Conservation (phyloP, 2,329 filamentous ascomycete species). For the Trichoderma atrobrunneum region DNA sequence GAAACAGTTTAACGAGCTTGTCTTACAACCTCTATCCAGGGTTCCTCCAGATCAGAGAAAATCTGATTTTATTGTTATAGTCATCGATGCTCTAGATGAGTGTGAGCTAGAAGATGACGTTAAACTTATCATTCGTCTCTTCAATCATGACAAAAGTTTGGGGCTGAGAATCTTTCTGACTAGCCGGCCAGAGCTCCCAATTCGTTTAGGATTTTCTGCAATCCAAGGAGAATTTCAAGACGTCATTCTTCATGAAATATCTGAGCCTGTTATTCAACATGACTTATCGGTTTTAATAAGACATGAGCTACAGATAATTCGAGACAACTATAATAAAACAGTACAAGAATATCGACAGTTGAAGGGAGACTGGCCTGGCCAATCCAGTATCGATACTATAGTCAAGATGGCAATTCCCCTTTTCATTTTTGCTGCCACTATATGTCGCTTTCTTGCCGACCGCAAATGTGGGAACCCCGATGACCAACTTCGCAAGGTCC, state of each 20-base stretch:
- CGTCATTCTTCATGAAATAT: neutral
- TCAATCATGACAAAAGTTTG: neutral
- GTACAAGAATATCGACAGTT: neutral
- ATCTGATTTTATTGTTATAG: neutral
- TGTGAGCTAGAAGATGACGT: neutral
- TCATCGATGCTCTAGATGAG: neutral
- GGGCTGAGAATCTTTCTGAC: slow-evolving; percentile 39
- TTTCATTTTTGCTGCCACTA: slow-evolving; percentile 37
- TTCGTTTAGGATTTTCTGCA: slow-evolving; percentile 35
- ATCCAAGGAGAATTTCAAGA: slow-evolving; percentile 22
- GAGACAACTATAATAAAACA: neutral
- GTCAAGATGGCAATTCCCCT: slow-evolving; percentile 32
- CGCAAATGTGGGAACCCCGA: slow-evolving; percentile 21
- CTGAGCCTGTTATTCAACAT: neutral
- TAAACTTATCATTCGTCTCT: neutral
- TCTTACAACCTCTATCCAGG: slow-evolving; percentile 1
- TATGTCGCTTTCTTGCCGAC: slow-evolving; percentile 31
- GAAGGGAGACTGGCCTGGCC: slow-evolving; percentile 14
- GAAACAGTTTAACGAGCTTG: neutral
- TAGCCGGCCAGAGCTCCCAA: slow-evolving; percentile 40
- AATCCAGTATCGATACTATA: slow-evolving; percentile 11
- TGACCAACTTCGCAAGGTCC: slow-evolving; percentile 26
- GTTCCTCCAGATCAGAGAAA: neutral
- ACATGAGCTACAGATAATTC: neutral
- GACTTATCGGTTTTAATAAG: neutral